Base-by-base conservation (phyloP, 352 stramenopile species). In the Globisporangium okanoganense region DNA sequence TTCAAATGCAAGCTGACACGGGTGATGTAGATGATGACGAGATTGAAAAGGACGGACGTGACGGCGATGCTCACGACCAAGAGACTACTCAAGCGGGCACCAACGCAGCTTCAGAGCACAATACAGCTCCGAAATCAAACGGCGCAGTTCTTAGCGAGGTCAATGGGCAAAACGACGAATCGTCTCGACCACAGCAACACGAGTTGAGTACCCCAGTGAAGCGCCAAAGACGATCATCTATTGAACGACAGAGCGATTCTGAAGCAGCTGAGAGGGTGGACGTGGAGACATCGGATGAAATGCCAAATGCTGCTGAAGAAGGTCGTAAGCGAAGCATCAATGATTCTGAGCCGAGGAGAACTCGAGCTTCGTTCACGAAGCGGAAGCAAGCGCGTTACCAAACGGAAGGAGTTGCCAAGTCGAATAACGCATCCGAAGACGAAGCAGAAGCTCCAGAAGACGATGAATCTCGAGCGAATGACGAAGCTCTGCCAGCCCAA, bases 271-370 rank as follows among this genome's bases (percentile, higher is more conserved):
- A 56, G 29, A 43, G 18, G 22, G 16, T 5, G 6, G 27, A 25
- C 9, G 29, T 12, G 49, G 49, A 40, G 6, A 10, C 22, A 41
- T 24, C 18, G n/a, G 9, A 41, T 27, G 29, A 12, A 24, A 41
- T 18, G 2, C 29, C 49, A 29, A 41, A 20, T 14, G 27, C 49
- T 41, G 13, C 24, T 14, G 14, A 25, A 25, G 49, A 29, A 43
- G 13, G 25, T 6, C 38, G 20, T 35, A 56, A 61, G 44, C 33
- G 60, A 41, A 29, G 14, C 9, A 27, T 31, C 18, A 14, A 16
- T 18, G 49, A 38, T 10, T 43, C 29, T 20, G 72, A 66, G n/a
- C 9, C 29, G 50, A 68, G 48, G 8, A 49, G 54, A 8, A 61
- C 45, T 13, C 59, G 43, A 14, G 35, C 49, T 3, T 43, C 36